Evolutionary conservation across 768 basidiomycete species (phyloP).

Genomic region (Vishniacozyma victoriae): DNA sequence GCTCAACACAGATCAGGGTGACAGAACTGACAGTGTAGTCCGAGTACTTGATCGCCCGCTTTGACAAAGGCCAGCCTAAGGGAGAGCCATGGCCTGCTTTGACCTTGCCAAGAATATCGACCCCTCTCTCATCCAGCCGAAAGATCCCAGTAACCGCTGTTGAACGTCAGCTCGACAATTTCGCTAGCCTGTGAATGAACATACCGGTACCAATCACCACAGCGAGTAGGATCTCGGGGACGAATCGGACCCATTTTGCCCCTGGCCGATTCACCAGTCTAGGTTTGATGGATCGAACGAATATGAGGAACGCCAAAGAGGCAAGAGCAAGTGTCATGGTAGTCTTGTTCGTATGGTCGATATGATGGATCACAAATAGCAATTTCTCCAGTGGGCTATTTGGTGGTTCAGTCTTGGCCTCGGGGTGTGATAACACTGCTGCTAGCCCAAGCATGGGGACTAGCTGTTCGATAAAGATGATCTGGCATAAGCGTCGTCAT

Average conservation of each 20-base stretch:
- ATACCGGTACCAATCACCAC: conserved; percentile 76
- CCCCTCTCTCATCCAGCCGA: conserved; percentile 69
- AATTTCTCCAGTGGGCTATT: conserved; percentile 70
- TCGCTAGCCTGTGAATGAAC: conserved; percentile 33
- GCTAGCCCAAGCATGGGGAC: conserved; percentile 84
- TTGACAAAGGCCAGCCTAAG: conserved; percentile 66
- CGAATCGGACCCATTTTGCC: conserved; percentile 62
- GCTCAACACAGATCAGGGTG: not conserved
- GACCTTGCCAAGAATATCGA: conserved; percentile 77
- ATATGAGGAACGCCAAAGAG: conserved; percentile 62
- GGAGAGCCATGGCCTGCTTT: conserved; percentile 54
- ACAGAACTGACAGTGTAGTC: conserved; percentile 54
- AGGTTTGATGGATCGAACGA: conserved; percentile 52
- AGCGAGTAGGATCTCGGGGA: conserved; percentile 86
- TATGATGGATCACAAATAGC: conserved; percentile 62
- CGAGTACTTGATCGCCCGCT: conserved; percentile 59
- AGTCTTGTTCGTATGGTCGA: conserved; percentile 52
- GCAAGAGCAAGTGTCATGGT: conserved; percentile 72
- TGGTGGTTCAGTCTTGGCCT: conserved; percentile 42
- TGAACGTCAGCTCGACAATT: not conserved
- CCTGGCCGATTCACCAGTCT: conserved; percentile 53
- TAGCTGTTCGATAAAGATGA: conserved; percentile 67
- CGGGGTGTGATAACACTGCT: conserved; percentile 23
- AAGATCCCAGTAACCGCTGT: conserved; percentile 66
- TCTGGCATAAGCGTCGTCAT: conserved; percentile 50